These are phyloP conservation scores for Claviceps lovelessii DNA, from an alignment of 2,329 filamentous ascomycete species.

Conservation along the genomic window DNA sequence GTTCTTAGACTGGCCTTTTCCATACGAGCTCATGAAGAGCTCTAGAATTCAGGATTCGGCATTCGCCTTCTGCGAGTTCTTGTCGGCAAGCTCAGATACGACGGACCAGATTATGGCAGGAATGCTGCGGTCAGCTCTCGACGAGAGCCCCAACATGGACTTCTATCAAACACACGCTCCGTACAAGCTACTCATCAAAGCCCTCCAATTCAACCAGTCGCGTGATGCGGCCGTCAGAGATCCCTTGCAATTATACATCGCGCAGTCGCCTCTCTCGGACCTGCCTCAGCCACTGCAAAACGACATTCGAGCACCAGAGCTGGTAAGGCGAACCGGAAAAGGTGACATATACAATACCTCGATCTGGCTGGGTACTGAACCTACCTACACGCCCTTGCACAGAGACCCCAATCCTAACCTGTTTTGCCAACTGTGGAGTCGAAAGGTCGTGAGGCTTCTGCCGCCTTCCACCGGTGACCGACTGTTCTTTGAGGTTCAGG, in stretches of 20 bases:
- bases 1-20: constrained; percentile 19
- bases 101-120: constrained; percentile 18
- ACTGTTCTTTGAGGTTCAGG: constrained; percentile 45
- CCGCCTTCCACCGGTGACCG: constrained; percentile 45
- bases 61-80: constrained; percentile 15
- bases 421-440: constrained; percentile 66
- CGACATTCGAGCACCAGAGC: constrained; percentile 53
- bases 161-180: constrained; percentile 48
- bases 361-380: constrained; percentile 75
- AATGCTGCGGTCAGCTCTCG: constrained; percentile 16
- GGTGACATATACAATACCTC: constrained; percentile 80
- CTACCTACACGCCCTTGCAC: constrained; percentile 82
- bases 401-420: constrained; percentile 89
- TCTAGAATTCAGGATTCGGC: constrained; percentile 9
- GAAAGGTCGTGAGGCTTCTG: constrained; percentile 61
- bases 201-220: constrained; percentile 31
- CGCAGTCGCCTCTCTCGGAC: constrained; percentile 59
- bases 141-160: constrained; percentile 11
- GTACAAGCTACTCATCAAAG: constrained; percentile 49
- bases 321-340: constrained; percentile 50
- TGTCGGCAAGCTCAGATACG: constrained; percentile 13
- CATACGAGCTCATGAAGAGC: constrained; percentile 24
- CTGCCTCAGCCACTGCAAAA: constrained; percentile 47
- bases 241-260: constrained; percentile 56
- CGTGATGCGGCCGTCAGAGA: constrained; percentile 10